Conservation (phyloP, 2,329 filamentous ascomycete species). For the Cladosporium sp. region DNA sequence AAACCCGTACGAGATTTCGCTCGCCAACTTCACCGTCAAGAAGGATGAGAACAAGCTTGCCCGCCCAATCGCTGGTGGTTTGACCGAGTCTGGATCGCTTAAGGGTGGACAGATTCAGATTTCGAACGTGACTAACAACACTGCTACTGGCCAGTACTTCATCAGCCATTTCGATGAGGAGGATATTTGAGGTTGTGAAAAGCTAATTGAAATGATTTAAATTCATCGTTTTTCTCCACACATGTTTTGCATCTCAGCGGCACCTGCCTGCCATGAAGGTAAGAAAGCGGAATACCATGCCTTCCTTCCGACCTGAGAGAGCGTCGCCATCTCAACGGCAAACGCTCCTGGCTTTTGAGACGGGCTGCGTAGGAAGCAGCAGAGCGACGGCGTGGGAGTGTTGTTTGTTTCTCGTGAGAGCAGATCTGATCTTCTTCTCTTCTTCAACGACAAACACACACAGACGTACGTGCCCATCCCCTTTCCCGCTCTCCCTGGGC, state of each 20-base stretch:
- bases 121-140: constrained; percentile 42
- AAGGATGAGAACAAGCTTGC: constrained; percentile 62
- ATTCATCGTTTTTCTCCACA: neutral
- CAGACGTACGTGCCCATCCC: neutral
- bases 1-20: constrained; percentile 64
- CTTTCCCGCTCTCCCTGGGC: neutral
- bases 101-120: constrained; percentile 49
- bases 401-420: constrained; percentile 2
- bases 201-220: neutral
- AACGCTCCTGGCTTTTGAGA: neutral
- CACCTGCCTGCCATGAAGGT: neutral
- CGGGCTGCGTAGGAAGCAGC: neutral
- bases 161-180: constrained; percentile 28
- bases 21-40: constrained; percentile 71
- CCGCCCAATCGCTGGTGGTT: constrained; percentile 51
- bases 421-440: constrained; percentile 2
- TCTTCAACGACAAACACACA: neutral
- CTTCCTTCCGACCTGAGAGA: neutral
- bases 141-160: constrained; percentile 36
- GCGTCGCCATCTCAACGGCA: neutral
- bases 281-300: neutral
- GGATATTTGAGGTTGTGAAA: constrained; percentile 17
- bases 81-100: constrained; percentile 60
- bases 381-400: neutral
- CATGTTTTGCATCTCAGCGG: neutral